phyloP scores from a whole-genome alignment of 116 monocot genomes.

The Papilionanthe hybrid region DNA sequence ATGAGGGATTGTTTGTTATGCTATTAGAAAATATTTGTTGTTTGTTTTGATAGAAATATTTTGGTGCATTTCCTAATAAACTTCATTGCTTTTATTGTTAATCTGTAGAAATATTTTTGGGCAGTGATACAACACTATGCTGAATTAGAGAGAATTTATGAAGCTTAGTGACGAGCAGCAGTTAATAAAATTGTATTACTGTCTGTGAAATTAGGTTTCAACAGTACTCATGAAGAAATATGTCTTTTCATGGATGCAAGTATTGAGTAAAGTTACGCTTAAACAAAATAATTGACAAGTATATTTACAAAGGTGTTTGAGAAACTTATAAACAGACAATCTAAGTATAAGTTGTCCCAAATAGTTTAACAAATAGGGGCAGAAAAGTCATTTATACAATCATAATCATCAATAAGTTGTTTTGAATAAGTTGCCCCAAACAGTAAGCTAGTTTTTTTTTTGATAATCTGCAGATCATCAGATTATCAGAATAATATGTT shows the following conservation, averaged over 20 bases:
- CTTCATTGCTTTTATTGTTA: neutral
- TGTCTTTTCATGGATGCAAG: neutral
- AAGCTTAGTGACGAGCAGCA: neutral
- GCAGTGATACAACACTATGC: neutral
- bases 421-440: too few relatives aligned
- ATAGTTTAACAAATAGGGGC: too few relatives aligned
- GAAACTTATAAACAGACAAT: too few relatives aligned
- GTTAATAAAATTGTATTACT: neutral
- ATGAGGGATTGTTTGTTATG: neutral
- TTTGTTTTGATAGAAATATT: neutral
- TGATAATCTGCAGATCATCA: too few relatives aligned
- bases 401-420: too few relatives aligned
- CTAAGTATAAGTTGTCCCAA: too few relatives aligned
- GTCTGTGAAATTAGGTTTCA: too few relatives aligned
- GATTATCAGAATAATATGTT: too few relatives aligned
- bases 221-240: neutral
- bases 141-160: neutral
- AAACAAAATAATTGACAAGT: neutral
- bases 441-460: too few relatives aligned
- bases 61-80: neutral
- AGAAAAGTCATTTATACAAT: too few relatives aligned
- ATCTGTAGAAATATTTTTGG: neutral
- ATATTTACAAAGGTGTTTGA: too few relatives aligned
- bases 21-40: neutral
- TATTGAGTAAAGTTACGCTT: neutral